Percentiles rank a stretch among this genome's conserved stretches.
phyloP scores from a whole-genome alignment of 2,329 filamentous ascomycete genomes.

The Ilyonectria mors-panacis region DNA sequence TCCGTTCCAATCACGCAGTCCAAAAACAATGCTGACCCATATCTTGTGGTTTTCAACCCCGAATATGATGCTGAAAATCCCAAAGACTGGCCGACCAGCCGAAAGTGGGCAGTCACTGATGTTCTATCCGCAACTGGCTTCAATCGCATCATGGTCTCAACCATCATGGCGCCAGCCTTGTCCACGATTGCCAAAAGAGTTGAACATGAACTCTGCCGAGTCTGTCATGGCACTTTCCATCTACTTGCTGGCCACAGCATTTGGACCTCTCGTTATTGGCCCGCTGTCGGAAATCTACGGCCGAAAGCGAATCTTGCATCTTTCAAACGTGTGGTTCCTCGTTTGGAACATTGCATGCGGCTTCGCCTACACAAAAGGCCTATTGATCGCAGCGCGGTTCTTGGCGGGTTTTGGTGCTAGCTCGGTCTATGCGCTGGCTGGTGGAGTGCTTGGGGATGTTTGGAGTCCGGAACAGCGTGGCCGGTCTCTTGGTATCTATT shows the following conservation, averaged over 20 bases:
- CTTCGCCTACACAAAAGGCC: slow-evolving; percentile 55
- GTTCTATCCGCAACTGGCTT: slow-evolving; percentile 66
- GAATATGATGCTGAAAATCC: slow-evolving; percentile 55
- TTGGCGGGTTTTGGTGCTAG: slow-evolving; percentile 65
- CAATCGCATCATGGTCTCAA: slow-evolving; percentile 66
- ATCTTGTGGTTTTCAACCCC: slow-evolving; percentile 48
- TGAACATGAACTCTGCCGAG: slow-evolving; percentile 64
- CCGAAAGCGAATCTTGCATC: slow-evolving; percentile 57
- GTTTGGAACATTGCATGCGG: slow-evolving; percentile 64
- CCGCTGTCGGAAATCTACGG: slow-evolving; percentile 66
- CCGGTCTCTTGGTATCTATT: slow-evolving; percentile 54
- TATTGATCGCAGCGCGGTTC: slow-evolving; percentile 62
- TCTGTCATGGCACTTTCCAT: slow-evolving; percentile 64
- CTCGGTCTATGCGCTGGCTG: slow-evolving; percentile 61
- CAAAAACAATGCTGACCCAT: slow-evolving; percentile 34
- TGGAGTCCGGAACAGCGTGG: slow-evolving; percentile 63
- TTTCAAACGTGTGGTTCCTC: slow-evolving; percentile 65
- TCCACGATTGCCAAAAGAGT: slow-evolving; percentile 63
- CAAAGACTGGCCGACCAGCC: slow-evolving; percentile 54
- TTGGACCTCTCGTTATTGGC: slow-evolving; percentile 61
- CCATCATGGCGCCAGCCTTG: slow-evolving; percentile 67
- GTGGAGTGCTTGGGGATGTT: slow-evolving; percentile 63
- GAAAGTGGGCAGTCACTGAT: slow-evolving; percentile 65
- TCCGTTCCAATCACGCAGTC: not conserved
- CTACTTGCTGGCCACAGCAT: slow-evolving; percentile 59